Conservation (phyloP, 192 early-diverging fungal species). For the Coemansia sp. region DNA sequence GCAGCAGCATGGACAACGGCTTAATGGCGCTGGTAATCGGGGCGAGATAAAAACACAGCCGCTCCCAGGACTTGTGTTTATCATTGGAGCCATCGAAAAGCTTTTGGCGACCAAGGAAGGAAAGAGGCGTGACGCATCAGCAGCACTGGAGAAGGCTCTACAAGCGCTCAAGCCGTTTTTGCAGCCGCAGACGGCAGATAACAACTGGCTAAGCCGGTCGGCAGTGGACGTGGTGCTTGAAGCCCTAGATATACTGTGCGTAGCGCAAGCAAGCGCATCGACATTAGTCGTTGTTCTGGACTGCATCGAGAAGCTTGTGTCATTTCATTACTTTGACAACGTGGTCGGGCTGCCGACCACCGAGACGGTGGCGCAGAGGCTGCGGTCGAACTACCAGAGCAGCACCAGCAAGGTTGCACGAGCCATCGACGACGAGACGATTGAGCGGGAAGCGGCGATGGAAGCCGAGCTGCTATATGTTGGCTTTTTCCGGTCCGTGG, state of each 20-base stretch:
- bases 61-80: constrained; percentile 58
- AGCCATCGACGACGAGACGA: constrained; percentile 1
- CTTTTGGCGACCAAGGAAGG: constrained; percentile 59
- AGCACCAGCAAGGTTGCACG: background rate
- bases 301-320: constrained; percentile 78
- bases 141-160: constrained; percentile 54
- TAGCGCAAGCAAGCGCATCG: constrained; percentile 57
- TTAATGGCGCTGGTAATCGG: background rate
- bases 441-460: background rate
- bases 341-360: constrained; percentile 16
- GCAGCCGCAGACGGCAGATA: constrained; percentile 10
- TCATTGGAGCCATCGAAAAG: constrained; percentile 66
- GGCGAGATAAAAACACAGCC: constrained; percentile 1
- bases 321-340: constrained; percentile 63
- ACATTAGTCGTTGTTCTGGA: constrained; percentile 73
- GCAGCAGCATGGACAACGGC: background rate
- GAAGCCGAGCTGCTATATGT: constrained; percentile 20
- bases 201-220: constrained; percentile 15
- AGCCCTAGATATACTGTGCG: constrained; percentile 73
- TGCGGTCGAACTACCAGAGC: constrained; percentile 15
- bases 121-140: constrained; percentile 50
- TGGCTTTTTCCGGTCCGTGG: constrained; percentile 9
- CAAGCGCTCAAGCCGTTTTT: constrained; percentile 18
- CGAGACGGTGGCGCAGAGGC: constrained; percentile 9
- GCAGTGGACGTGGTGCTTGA: constrained; percentile 58